Evolutionary conservation across 2,329 filamentous ascomycete species (phyloP).

Genomic region (Pseudocercospora macadamiae): DNA sequence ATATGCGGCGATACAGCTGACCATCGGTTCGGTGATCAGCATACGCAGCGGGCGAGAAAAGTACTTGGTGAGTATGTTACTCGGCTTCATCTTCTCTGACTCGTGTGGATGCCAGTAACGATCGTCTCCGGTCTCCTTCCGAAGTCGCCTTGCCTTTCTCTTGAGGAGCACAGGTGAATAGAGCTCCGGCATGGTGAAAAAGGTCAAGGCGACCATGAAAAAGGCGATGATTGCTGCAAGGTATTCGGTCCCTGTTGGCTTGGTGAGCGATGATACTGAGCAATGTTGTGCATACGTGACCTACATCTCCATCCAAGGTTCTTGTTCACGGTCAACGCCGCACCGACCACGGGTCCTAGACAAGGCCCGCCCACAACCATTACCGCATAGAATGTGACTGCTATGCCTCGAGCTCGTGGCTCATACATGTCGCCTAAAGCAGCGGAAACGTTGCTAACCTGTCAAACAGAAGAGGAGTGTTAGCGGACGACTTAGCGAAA

Average conservation of each 20-base stretch:
- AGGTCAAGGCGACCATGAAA: conserved; percentile 29
- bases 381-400: conserved; percentile 45
- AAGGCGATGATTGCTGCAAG: conserved; percentile 47
- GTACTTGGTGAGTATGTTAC: conserved; percentile 48
- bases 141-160: conserved; percentile 42
- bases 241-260: conserved; percentile 36
- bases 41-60: conserved; percentile 48
- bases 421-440: conserved; percentile 50
- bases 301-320: conserved; percentile 37
- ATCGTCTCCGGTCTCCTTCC: conserved; percentile 43
- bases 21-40: conserved; percentile 53
- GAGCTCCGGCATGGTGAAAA: conserved; percentile 45
- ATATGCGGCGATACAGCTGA: conserved; percentile 39
- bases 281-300: neutral
- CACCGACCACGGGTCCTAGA: conserved; percentile 48
- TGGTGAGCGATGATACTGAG: conserved; percentile 29
- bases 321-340: conserved; percentile 44
- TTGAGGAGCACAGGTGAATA: conserved; percentile 46
- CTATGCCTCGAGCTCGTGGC: conserved; percentile 42
- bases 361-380: conserved; percentile 46
- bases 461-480: too few species aligned
- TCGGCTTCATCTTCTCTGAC: conserved; percentile 44
- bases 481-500: neutral
- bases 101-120: conserved; percentile 52
- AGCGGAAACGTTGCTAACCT: conserved; percentile 49